These are phyloP conservation scores for Mortierella polycephala DNA, from an alignment of 371 early-diverging fungal genomes.

Conservation along the genomic window DNA sequence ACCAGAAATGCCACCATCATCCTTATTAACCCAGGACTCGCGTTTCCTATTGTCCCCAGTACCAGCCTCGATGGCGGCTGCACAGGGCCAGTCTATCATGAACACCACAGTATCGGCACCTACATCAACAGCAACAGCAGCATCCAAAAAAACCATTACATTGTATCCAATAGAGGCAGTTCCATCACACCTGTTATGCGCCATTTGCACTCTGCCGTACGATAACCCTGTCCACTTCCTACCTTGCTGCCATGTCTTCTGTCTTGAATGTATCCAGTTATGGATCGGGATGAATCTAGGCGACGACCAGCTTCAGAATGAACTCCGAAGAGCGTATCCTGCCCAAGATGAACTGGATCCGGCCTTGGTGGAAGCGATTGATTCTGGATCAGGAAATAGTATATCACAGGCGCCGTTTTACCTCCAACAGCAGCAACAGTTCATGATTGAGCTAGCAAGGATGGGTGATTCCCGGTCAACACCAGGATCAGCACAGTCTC, in stretches of 20 bases:
- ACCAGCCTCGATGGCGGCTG: slow-evolving; percentile 22
- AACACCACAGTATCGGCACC: slow-evolving; percentile 3
- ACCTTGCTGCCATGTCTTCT: slow-evolving; percentile 73
- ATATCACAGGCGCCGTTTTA: neutral
- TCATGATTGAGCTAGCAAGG: slow-evolving; percentile 39
- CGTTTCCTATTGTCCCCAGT: slow-evolving; percentile 41
- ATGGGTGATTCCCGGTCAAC: slow-evolving; percentile 30
- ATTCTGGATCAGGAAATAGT: neutral
- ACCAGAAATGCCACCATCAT: neutral
- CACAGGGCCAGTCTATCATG: slow-evolving; percentile 10
- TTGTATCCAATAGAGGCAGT: slow-evolving; percentile 43
- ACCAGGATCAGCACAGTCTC: slow-evolving; percentile 8
- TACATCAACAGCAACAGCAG: neutral
- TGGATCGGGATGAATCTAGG: slow-evolving; percentile 62
- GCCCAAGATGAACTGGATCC: slow-evolving; percentile 26
- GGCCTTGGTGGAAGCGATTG: neutral
- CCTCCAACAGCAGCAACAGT: slow-evolving; percentile 22
- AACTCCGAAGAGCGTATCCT: slow-evolving; percentile 45
- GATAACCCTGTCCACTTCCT: slow-evolving; percentile 63
- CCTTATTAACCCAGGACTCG: slow-evolving; percentile 7
- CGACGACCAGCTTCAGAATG: slow-evolving; percentile 47
- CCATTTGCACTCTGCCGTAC: slow-evolving; percentile 66
- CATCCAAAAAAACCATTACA: slow-evolving; percentile 14
- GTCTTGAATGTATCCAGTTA: slow-evolving; percentile 67
- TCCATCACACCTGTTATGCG: slow-evolving; percentile 56